Conservation (phyloP, 352 stramenopile species). For the Phytopythium boreale region DNA sequence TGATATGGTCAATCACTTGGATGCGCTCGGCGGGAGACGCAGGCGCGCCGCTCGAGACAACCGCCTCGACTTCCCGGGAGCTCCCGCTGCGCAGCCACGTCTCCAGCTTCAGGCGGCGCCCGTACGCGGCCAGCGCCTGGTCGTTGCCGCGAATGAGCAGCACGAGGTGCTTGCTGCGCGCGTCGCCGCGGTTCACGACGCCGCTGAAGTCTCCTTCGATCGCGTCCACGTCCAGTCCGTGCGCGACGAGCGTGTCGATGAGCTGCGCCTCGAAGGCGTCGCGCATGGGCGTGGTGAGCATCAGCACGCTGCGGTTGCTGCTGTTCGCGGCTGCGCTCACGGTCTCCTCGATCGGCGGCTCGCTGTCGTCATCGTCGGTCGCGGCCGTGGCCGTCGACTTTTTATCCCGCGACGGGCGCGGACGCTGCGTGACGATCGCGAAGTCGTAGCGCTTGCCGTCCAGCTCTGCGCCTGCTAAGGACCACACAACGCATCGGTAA, state of each 20-base stretch:
- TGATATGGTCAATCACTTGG: conserved; percentile 82
- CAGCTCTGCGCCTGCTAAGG: conserved; percentile 32
- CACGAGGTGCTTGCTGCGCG: conserved; percentile 69
- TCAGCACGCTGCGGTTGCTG: neutral
- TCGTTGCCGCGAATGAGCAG: conserved; percentile 68
- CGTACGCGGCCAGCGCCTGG: conserved; percentile 57
- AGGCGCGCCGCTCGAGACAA: conserved; percentile 51
- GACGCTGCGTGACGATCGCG: conserved; percentile 62
- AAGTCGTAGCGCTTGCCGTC: conserved; percentile 63
- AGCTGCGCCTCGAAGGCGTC: conserved; percentile 28
- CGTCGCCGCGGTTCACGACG: conserved; percentile 24
- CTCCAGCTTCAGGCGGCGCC: conserved; percentile 59
- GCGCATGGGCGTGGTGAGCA: conserved; percentile 3
- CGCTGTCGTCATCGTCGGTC: conserved; percentile 2
- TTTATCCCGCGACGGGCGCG: conserved; percentile 17
- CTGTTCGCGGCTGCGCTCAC: neutral
- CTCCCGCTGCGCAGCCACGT: conserved; percentile 75
- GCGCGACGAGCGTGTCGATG: conserved; percentile 59
- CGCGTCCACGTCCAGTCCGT: conserved; percentile 68
- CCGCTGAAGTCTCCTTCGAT: conserved; percentile 70
- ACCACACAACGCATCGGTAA: neutral
- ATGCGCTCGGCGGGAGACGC: conserved; percentile 75
- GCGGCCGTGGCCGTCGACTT: conserved; percentile 9
- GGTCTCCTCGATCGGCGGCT: neutral
- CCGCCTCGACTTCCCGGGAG: conserved; percentile 64